These are phyloP conservation scores for Astragalus membranaceus DNA, from an alignment of 306 rosid species.

Conservation along the genomic window DNA sequence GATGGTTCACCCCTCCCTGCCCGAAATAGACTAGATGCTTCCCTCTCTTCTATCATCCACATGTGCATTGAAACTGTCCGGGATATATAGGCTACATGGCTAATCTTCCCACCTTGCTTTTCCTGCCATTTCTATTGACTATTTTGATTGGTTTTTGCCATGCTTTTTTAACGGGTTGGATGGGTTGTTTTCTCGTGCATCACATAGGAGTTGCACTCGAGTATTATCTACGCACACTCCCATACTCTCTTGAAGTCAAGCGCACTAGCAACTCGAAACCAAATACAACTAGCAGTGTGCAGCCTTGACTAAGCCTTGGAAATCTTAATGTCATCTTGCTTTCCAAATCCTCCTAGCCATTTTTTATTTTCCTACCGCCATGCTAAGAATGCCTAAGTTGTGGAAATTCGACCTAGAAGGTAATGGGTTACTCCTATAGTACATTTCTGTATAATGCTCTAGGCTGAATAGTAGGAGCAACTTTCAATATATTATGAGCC, in stretches of 20 bases:
- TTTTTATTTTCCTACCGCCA: background rate
- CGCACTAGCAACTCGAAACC: background rate
- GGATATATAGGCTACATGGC: background rate
- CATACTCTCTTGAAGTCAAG: background rate
- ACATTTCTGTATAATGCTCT: background rate
- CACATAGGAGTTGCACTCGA: no score
- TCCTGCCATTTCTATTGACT: background rate
- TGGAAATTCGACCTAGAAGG: slow-evolving; percentile 12
- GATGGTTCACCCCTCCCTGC: background rate
- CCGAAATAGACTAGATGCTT: background rate
- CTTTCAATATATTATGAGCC: background rate
- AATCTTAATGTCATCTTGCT: background rate
- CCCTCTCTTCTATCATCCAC: background rate
- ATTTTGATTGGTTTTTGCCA: background rate
- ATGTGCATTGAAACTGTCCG: background rate
- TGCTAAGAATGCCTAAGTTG: slow-evolving; percentile 9
- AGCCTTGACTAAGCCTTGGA: background rate
- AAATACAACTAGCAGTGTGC: background rate
- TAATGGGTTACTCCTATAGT: background rate
- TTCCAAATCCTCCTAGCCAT: background rate
- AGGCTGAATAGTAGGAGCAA: background rate
- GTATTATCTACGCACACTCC: background rate
- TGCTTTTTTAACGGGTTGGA: background rate
- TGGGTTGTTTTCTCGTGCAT: background rate
- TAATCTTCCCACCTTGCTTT: background rate